Evolutionary conservation across 2,329 filamentous ascomycete species (phyloP), one percentile per base, ranked within the genome.

Genomic region (Trichoderma pleuroti): DNA sequence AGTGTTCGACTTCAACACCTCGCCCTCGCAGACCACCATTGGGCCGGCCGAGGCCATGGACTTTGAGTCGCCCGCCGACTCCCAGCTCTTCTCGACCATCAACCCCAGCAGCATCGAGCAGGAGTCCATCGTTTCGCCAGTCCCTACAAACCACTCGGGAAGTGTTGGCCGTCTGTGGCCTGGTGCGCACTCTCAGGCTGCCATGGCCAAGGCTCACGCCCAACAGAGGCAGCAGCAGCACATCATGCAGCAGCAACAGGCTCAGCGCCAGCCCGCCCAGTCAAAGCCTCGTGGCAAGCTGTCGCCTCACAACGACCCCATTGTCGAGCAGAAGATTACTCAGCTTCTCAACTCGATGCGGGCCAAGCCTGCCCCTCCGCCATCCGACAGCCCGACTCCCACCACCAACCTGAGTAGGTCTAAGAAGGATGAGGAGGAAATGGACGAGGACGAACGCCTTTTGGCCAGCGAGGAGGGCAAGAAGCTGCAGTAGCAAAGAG

Each of bases 401-500:
- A 80, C 90, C n/a, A 85, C 89, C 70, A 91, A 93, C 78, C 87
- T 93, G 75, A 86, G 91, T 63, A 91, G 91, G 73, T 83, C 88
- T 73, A 94, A 91, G 86, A 98, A 98, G 86, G 94, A 98, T 57
- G 94, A 98, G 77, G 94, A 98, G 73, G 95, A 98, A 67, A 98
- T 99, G 95, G 96, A 99, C 76, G 95, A 98, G 81, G 96, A 98
- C 76, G 96, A 98, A 86, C 88, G 93, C 75, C 86, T 98, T 11
- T 86, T 98, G 26, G 93, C 93, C n/a, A 98, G 94, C 72, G 96
- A 99, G 77, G 95, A 98, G 83, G 96, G 95, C 77, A 99, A 99
- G 90, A 98, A 98, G 85, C 88, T 99, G n/a, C n/a, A 96, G 91
- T 82, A 97, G 93, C 86, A 98, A 98, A 84, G 94, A 98, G 83